Percentiles rank a stretch among this genome's conserved stretches.
Evolutionary conservation across 257 asterid genomes (phyloP).

Genomic region (Gentiana dahurica): DNA sequence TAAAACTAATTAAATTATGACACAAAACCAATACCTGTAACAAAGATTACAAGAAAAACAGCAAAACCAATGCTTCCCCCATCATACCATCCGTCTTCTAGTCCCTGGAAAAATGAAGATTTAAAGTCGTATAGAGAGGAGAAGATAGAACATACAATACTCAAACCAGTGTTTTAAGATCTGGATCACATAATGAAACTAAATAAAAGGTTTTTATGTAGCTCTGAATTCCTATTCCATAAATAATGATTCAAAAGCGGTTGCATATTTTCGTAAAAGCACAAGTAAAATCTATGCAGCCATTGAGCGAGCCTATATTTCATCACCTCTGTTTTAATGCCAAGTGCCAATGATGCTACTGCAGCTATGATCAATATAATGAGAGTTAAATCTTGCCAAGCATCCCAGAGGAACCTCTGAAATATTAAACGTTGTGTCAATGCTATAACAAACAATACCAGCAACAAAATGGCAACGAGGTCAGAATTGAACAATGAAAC

Average conservation of each 20-base stretch:
- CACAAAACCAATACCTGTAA: slow-evolving; percentile 47
- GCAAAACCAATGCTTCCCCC: slow-evolving; percentile 98
- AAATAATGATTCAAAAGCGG: neutral
- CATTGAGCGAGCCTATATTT: neutral
- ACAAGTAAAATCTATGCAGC: neutral
- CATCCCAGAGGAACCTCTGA: slow-evolving; percentile 90
- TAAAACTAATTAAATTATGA: neutral
- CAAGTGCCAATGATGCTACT: slow-evolving; percentile 70
- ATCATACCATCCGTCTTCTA: slow-evolving; percentile 88
- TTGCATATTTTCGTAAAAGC: neutral
- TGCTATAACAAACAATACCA: slow-evolving; percentile 7
- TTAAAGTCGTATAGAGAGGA: slow-evolving; percentile 2
- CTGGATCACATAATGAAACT: neutral
- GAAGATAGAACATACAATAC: slow-evolving; percentile 1
- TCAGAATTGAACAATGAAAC: slow-evolving; percentile 7
- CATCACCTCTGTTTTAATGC: slow-evolving; percentile 71
- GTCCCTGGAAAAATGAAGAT: slow-evolving; percentile 38
- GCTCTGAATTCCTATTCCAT: neutral
- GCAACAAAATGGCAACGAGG: slow-evolving; percentile 5
- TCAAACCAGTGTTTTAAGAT: neutral
- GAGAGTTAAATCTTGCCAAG: slow-evolving; percentile 95
- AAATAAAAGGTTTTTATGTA: neutral
- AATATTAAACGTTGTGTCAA: slow-evolving; percentile 6
- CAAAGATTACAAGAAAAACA: slow-evolving; percentile 81
- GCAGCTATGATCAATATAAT: slow-evolving; percentile 85